phyloP scores from a whole-genome alignment of 306 rosid species.

The Pachyrhizus erosus region DNA sequence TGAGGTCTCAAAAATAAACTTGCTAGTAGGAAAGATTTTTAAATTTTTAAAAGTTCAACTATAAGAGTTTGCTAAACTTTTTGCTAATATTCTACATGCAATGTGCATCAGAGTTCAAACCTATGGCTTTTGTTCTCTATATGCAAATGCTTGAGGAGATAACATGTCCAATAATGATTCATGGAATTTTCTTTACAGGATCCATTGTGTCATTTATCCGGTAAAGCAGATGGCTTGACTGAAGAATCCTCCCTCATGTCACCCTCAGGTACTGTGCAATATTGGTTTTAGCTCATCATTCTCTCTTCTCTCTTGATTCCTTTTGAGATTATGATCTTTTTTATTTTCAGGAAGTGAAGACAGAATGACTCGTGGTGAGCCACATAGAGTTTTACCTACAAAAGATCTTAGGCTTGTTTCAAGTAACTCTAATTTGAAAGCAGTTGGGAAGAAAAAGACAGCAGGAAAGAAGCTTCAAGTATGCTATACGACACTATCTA shows the following conservation, averaged over 20 bases:
- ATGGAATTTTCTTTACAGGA: conserved; percentile 56
- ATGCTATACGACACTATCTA: conserved; percentile 26
- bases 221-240: conserved; percentile 48
- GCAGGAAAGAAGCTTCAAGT: conserved; percentile 57
- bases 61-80: background rate
- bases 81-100: background rate
- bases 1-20: conserved; percentile 7
- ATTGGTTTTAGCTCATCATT: conserved; percentile 10
- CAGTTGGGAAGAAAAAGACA: conserved; percentile 58
- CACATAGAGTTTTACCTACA: conserved; percentile 22
- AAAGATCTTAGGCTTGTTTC: conserved; percentile 45
- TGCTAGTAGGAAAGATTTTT: background rate
- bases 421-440: conserved; percentile 44
- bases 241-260: conserved; percentile 47
- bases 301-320: conserved; percentile 31
- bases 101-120: conserved; percentile 9
- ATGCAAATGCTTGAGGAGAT: conserved; percentile 14
- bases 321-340: conserved; percentile 29
- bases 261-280: conserved; percentile 54
- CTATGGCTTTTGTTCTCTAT: conserved; percentile 15
- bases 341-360: conserved; percentile 52
- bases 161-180: conserved; percentile 11
- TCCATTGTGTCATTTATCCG: conserved; percentile 42
- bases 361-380: conserved; percentile 35
- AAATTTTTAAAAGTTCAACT: background rate